Conservation (phyloP, 139 green algal genomes). For the Spirogloea muscicola region DNA sequence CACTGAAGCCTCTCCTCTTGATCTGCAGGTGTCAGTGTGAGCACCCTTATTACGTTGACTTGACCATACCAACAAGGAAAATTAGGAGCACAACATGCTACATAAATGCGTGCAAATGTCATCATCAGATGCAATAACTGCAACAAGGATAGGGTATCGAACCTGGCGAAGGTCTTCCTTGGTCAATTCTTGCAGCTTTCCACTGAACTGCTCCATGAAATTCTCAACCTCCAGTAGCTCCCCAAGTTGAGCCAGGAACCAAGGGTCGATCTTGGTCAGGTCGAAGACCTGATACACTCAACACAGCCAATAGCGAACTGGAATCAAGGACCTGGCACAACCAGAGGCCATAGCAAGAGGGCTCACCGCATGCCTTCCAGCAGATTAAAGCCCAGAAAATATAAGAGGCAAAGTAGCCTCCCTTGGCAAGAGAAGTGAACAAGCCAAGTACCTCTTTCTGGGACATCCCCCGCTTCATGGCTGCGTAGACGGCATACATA, state of each 20-base stretch:
- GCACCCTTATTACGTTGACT: too few relatives aligned
- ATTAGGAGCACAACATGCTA: too few relatives aligned
- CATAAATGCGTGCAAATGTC: too few relatives aligned
- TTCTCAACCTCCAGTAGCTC: conserved; percentile 67
- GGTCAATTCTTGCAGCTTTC: conserved; percentile 49
- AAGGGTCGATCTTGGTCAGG: conserved; percentile 92
- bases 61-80: too few relatives aligned
- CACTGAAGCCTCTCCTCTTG: conserved; percentile 82
- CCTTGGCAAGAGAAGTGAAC: conserved; percentile 84
- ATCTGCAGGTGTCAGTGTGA: conserved; percentile 44
- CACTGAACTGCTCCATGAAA: conserved; percentile 65
- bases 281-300: conserved; percentile 70
- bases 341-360: too few relatives aligned
- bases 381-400: too few relatives aligned
- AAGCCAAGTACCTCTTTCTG: conserved; percentile 66
- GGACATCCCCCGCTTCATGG: conserved; percentile 80
- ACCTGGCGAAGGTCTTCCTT: conserved; percentile 35
- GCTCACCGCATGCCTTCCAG: too few relatives aligned
- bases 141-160: conserved; percentile 52
- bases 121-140: conserved; percentile 70
- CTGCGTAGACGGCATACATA: conserved; percentile 72
- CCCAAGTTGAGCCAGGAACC: conserved; percentile 83
- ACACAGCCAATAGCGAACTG: too few relatives aligned
- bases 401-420: too few relatives aligned
- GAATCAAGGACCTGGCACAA: too few relatives aligned